A percentile compares a stretch with the other conserved stretches of the same genome.
phyloP scores from a whole-genome alignment of 2,329 filamentous ascomycete species.

The Phymatotrichopsis omnivora region DNA sequence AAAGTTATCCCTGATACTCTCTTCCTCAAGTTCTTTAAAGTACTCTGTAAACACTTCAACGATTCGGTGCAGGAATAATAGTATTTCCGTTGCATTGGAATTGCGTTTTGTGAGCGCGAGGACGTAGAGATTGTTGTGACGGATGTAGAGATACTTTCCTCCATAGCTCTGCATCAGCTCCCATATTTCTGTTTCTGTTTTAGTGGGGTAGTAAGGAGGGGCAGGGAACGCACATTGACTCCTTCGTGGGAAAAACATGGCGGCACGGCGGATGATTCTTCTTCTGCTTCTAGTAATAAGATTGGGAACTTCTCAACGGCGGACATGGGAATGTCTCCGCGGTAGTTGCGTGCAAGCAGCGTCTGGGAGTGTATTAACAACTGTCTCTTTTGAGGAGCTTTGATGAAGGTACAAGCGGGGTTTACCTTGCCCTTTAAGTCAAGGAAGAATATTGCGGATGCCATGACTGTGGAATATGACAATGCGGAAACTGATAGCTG shows the following conservation, averaged over 20 bases:
- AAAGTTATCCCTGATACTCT: slow-evolving; percentile 98
- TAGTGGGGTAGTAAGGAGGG: slow-evolving; percentile 6
- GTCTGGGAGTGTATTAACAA: slow-evolving; percentile 48
- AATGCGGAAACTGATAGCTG: no score
- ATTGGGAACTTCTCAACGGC: slow-evolving; percentile 96
- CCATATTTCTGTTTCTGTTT: background rate
- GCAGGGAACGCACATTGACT: slow-evolving; percentile 65
- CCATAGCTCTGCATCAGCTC: background rate
- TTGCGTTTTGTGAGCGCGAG: slow-evolving; percentile 97
- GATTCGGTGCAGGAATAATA: slow-evolving; percentile 94
- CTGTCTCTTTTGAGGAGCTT: slow-evolving; percentile 2
- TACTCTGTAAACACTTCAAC: slow-evolving; percentile 99
- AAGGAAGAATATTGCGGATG: slow-evolving; percentile 95
- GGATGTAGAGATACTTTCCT: slow-evolving; percentile 87
- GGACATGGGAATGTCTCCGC: slow-evolving; percentile 97
- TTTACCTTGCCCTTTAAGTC: slow-evolving; percentile 97
- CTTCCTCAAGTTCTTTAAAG: slow-evolving; percentile 97
- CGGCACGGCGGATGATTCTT: slow-evolving; percentile 93
- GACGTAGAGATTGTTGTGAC: slow-evolving; percentile 97
- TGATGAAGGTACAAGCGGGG: background rate
- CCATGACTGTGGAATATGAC: slow-evolving; percentile 69
- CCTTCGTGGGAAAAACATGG: slow-evolving; percentile 98
- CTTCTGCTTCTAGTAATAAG: slow-evolving; percentile 93
- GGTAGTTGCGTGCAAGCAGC: slow-evolving; percentile 94
- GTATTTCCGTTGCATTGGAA: slow-evolving; percentile 95